Conservation (phyloP, 2,329 filamentous ascomycete species). For the Hymenoscyphus albidus region DNA sequence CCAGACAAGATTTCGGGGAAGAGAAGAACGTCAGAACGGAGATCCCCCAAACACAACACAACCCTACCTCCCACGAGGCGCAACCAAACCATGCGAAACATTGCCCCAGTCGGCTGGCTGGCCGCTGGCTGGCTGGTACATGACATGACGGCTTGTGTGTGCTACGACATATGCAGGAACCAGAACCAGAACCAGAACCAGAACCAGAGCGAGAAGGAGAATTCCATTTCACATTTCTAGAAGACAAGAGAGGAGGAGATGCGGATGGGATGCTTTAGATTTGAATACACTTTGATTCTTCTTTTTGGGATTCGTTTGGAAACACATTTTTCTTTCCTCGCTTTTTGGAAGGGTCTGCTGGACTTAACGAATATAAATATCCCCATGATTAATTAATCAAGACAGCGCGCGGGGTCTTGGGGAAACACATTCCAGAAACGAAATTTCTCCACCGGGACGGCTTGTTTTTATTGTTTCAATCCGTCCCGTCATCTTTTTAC, state of each 20-base stretch:
- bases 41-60: background rate
- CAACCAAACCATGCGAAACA: conserved; percentile 1
- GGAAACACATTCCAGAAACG: background rate
- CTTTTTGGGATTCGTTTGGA: too few species aligned
- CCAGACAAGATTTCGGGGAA: background rate
- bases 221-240: background rate
- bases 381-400: too few species aligned
- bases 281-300: too few species aligned
- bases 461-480: background rate
- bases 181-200: background rate
- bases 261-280: background rate
- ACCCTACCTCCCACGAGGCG: background rate
- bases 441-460: background rate
- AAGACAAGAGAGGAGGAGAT: background rate
- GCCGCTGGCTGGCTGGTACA: background rate
- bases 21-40: background rate
- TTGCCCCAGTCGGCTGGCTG: background rate
- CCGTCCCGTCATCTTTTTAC: background rate
- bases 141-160: background rate
- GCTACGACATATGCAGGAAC: conserved; percentile 5
- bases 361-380: too few species aligned
- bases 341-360: background rate
- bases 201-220: background rate
- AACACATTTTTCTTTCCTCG: background rate
- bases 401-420: background rate